phyloP scores from a whole-genome alignment of 2,329 filamentous ascomycete species.

The Arthrobotrys sinensis region DNA sequence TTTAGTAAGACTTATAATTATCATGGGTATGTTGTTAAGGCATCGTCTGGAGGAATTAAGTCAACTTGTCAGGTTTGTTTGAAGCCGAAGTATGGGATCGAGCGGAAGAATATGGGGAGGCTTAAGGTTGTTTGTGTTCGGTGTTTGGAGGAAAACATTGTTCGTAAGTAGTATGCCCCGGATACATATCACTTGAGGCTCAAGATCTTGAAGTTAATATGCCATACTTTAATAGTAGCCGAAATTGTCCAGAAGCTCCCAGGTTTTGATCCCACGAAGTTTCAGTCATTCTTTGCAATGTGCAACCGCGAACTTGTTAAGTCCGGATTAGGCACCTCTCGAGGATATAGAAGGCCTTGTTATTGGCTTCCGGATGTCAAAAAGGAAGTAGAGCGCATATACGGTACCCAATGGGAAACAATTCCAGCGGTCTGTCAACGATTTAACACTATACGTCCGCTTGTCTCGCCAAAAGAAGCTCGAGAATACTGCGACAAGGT shows the following conservation, averaged over 20 bases:
- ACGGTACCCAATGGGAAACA: conserved; percentile 12
- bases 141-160: conserved; percentile 39
- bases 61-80: conserved; percentile 43
- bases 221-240: not conserved
- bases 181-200: no score
- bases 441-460: conserved; percentile 11
- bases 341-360: not conserved
- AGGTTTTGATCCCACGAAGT: not conserved
- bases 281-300: not conserved
- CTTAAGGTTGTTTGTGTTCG: conserved; percentile 7
- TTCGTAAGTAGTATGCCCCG: conserved; percentile 33
- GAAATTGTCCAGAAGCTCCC: not conserved
- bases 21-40: conserved; percentile 37
- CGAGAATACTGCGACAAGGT: not conserved
- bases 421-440: not conserved
- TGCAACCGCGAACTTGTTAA: not conserved
- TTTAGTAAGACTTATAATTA: conserved; percentile 36
- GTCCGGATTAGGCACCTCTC: not conserved
- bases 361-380: conserved; percentile 31
- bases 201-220: no score
- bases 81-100: conserved; percentile 7
- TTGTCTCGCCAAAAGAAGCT: conserved; percentile 5
- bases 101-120: conserved; percentile 1
- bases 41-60: conserved; percentile 5
- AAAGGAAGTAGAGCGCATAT: conserved; percentile 3